A percentile compares a stretch with the other conserved stretches of the same genome.
These are phyloP conservation scores for Sistotremastrum suecicum DNA, from an alignment of 768 basidiomycete species.

Conservation along the genomic window DNA sequence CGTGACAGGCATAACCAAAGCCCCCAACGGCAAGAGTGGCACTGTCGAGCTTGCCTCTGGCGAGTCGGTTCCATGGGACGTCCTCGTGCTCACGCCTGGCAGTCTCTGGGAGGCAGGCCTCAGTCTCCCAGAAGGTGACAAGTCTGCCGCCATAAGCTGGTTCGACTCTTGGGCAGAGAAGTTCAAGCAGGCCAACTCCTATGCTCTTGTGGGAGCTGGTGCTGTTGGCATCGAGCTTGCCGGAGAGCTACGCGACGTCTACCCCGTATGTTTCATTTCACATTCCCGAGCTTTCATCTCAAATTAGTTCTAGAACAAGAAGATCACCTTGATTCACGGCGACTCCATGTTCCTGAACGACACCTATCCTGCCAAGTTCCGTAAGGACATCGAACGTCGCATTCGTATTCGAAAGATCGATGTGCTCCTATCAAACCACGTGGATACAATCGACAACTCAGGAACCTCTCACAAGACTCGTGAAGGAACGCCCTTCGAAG, in stretches of 20 bases:
- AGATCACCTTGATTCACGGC: conserved; percentile 50
- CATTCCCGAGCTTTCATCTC: not conserved
- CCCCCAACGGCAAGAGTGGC: not conserved
- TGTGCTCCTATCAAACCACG: conserved; percentile 35
- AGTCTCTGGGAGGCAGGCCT: conserved; percentile 6
- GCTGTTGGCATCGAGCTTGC: conserved; percentile 20
- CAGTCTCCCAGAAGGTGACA: conserved; percentile 2
- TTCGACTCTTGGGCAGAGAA: conserved; percentile 4
- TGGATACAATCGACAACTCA: conserved; percentile 29
- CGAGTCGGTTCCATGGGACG: conserved; percentile 7
- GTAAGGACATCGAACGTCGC: conserved; percentile 29
- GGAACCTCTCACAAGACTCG: conserved; percentile 2
- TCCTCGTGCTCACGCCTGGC: conserved; percentile 11
- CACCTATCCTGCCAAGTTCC: conserved; percentile 39
- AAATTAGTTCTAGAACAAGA: conserved; percentile 17
- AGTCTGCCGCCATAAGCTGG: conserved; percentile 1
- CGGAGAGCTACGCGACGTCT: conserved; percentile 29
- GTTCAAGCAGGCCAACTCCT: conserved; percentile 3
- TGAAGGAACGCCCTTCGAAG: conserved; percentile 6
- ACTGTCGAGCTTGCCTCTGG: conserved; percentile 8
- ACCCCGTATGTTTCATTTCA: conserved; percentile 18
- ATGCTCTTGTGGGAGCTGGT: conserved; percentile 10
- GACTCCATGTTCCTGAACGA: conserved; percentile 38
- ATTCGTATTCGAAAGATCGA: conserved; percentile 32
- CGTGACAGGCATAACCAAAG: not conserved